Base-by-base conservation (phyloP, 2,329 filamentous ascomycete species). In the Ceratocystis alfenasii region DNA sequence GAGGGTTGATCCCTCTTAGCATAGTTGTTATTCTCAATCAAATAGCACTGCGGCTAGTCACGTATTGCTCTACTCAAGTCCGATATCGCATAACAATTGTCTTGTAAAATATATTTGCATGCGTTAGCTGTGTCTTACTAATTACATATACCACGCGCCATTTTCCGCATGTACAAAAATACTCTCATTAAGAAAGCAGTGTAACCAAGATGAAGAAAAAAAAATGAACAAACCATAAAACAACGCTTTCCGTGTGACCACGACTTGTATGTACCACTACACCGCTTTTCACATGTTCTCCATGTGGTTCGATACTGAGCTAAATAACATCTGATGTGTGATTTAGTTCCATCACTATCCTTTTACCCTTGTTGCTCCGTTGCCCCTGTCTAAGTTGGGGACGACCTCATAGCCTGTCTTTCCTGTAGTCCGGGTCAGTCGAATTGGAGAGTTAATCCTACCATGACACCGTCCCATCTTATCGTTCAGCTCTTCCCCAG, bases 61-160 rank as follows among this genome's bases (percentile, higher is more conserved):
- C 28, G 53, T 17, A 36, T 59, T 50, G 48, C 45, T 17, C 17
- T 25, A 20, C 2, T 28, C 48, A 25, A 53, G 20, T 53, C 15
- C 20, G 33, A 36, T 36, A 12, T 36, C 10, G 33, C 10, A 36
- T 10, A 36, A 36, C 8, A 12, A 3, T 50, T n/a, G 3, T 50
- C 28, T 59, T 59, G 53, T 59, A 59, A 57, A 59, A n/a, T 59
- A 30, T 59, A 59, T 59, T 30, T 59, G 10, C 15, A 30, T 33
- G 53, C 8, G 28, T 33, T 59, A 30, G 53, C 53, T 1, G 28
- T 33, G 53, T 59, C 25, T 17, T 36, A 4, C 33, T 36, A 36
- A 36, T 36, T 36, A 36, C 33, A 10, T 12, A 59, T 59, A 28
- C 10, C 53, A 59, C 28, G 53, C 28, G 53, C 53, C 28, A 33